Evolutionary conservation across 208 protist species (phyloP).

Genomic region (Crithidia expoeki): DNA sequence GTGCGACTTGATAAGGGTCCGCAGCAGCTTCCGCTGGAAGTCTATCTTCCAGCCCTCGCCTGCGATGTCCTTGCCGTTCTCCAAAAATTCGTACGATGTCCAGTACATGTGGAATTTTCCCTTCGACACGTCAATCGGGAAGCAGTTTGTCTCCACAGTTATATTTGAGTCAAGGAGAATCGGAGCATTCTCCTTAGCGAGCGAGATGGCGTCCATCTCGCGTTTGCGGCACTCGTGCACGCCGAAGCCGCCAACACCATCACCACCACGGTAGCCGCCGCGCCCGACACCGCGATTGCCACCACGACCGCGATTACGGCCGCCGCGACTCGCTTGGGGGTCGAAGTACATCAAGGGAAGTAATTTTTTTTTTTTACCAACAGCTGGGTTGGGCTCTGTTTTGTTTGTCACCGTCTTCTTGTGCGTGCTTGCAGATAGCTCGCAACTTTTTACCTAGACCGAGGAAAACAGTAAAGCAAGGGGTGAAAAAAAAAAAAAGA

Average conservation of each 20-base stretch:
- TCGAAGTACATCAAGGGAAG: neutral
- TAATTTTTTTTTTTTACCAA: neutral
- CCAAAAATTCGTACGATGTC: slow-evolving; percentile 38
- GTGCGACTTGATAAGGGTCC: slow-evolving; percentile 19
- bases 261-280: slow-evolving; percentile 25
- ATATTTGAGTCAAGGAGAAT: neutral
- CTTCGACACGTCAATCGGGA: slow-evolving; percentile 31
- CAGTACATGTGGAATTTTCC: slow-evolving; percentile 30
- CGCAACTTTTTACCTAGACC: too few relatives aligned
- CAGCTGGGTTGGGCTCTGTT: too few relatives aligned
- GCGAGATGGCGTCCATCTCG: slow-evolving; percentile 23
- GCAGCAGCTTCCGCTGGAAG: slow-evolving; percentile 29
- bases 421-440: too few relatives aligned
- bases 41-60: slow-evolving; percentile 38
- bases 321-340: slow-evolving; percentile 11
- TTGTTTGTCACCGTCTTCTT: too few relatives aligned
- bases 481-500: neutral
- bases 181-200: slow-evolving; percentile 21
- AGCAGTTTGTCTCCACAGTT: slow-evolving; percentile 29
- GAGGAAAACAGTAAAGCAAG: too few relatives aligned
- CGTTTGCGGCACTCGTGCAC: slow-evolving; percentile 15
- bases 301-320: slow-evolving; percentile 9
- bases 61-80: slow-evolving; percentile 33
- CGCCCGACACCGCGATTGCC: slow-evolving; percentile 15
- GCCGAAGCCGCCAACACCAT: slow-evolving; percentile 16